These are phyloP conservation scores for Lactarius tabidus DNA, from an alignment of 768 basidiomycete species.

Conservation along the genomic window DNA sequence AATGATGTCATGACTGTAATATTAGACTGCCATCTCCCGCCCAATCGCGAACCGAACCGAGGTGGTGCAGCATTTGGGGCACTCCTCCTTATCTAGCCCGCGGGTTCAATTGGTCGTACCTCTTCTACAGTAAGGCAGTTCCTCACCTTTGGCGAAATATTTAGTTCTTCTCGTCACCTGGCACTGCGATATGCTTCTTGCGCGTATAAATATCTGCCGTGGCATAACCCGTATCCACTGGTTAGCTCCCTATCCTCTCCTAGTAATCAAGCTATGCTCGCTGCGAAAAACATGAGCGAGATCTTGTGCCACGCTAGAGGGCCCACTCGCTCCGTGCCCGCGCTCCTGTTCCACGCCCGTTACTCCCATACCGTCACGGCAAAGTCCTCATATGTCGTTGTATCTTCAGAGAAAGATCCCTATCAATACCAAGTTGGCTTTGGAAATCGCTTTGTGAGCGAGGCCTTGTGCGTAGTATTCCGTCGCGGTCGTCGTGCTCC, in stretches of 20 bases:
- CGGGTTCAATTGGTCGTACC: too few relatives aligned
- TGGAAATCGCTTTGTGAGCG: slow-evolving; percentile 52
- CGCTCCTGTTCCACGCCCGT: background rate
- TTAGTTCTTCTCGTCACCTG: background rate
- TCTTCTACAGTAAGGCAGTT: too few relatives aligned
- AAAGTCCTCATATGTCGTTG: slow-evolving; percentile 36
- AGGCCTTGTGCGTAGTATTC: slow-evolving; percentile 47
- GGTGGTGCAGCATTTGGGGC: too few relatives aligned
- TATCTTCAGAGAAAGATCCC: slow-evolving; percentile 43
- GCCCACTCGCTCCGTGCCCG: background rate
- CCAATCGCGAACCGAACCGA: too few relatives aligned
- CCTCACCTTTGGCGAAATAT: too few relatives aligned
- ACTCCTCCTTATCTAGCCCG: too few relatives aligned
- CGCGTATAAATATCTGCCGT: slow-evolving; percentile 3
- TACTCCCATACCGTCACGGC: slow-evolving; percentile 36
- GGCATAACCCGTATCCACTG: too few relatives aligned
- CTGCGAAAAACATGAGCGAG: background rate
- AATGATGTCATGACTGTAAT: background rate
- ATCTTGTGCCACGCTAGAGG: background rate
- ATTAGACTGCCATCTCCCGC: too few relatives aligned
- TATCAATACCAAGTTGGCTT: slow-evolving; percentile 58
- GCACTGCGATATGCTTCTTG: background rate
- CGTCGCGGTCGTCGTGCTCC: background rate
- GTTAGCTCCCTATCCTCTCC: background rate
- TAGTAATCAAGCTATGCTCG: background rate